Evolutionary conservation across 768 basidiomycete species (phyloP).

Genomic region (Lactarius psammicola): DNA sequence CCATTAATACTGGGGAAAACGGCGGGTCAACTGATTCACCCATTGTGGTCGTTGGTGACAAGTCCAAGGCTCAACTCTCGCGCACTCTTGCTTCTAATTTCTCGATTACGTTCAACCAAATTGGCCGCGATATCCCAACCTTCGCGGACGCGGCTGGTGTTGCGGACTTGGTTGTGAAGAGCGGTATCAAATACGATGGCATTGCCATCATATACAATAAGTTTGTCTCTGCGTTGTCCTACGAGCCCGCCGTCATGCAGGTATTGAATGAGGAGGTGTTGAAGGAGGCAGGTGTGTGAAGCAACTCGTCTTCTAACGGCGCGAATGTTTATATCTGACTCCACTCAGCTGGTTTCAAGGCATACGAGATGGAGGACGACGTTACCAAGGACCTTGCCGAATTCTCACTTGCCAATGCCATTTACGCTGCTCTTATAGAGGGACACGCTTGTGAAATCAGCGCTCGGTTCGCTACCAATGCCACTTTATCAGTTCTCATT

Average conservation of each 20-base stretch:
- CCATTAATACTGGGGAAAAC: conserved; percentile 51
- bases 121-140: conserved; percentile 95
- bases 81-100: conserved; percentile 66
- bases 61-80: conserved; percentile 89
- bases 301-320: neutral
- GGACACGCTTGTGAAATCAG: conserved; percentile 94
- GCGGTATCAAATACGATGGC: conserved; percentile 82
- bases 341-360: conserved; percentile 75
- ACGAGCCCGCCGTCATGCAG: conserved; percentile 73
- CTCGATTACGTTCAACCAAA: conserved; percentile 91
- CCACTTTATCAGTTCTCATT: neutral
- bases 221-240: conserved; percentile 88
- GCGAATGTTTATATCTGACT: conserved; percentile 1
- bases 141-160: conserved; percentile 95
- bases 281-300: conserved; percentile 69
- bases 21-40: conserved; percentile 58
- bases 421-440: conserved; percentile 92
- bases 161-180: conserved; percentile 87
- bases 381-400: conserved; percentile 90
- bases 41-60: conserved; percentile 92
- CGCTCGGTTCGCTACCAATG: conserved; percentile 56
- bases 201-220: conserved; percentile 79
- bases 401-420: conserved; percentile 94
- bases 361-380: conserved; percentile 98
- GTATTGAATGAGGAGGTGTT: conserved; percentile 81